These are phyloP conservation scores for Rhizoclosmatium sp. DNA, from an alignment of 192 early-diverging fungal genomes.

Conservation along the genomic window DNA sequence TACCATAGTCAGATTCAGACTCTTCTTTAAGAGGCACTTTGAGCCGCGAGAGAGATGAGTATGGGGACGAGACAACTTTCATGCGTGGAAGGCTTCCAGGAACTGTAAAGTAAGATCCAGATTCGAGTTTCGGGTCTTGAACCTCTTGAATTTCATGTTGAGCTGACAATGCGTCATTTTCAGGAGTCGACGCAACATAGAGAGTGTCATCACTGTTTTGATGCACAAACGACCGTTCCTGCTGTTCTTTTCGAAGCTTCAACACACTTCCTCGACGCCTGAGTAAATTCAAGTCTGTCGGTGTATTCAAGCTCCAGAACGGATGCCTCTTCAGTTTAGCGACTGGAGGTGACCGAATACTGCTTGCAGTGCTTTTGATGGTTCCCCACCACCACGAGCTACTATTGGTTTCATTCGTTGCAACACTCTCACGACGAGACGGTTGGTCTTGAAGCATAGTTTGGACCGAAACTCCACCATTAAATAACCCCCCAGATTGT, in stretches of 20 bases:
- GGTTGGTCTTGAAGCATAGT: not conserved
- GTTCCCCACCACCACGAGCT: not conserved
- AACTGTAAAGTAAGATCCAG: too few species aligned
- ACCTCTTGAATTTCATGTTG: too few species aligned
- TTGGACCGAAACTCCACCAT: slow-evolving; percentile 1
- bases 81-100: too few species aligned
- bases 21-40: too few species aligned
- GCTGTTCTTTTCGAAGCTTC: not conserved
- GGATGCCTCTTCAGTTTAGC: not conserved
- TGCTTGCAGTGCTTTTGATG: too few species aligned
- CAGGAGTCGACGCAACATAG: not conserved
- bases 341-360: not conserved
- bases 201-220: not conserved
- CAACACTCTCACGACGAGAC: not conserved
- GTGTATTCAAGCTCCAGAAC: not conserved
- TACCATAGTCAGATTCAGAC: too few species aligned
- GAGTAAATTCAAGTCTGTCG: not conserved
- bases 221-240: not conserved
- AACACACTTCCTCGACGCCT: not conserved
- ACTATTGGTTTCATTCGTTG: not conserved
- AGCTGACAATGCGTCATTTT: not conserved
- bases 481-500: slow-evolving; percentile 15
- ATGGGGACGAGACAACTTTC: too few species aligned
- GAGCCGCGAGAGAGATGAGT: too few species aligned
- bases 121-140: too few species aligned